Evolutionary conservation across 2,329 filamentous ascomycete species (phyloP).

Genomic region (Stagonosporopsis rhizophila): DNA sequence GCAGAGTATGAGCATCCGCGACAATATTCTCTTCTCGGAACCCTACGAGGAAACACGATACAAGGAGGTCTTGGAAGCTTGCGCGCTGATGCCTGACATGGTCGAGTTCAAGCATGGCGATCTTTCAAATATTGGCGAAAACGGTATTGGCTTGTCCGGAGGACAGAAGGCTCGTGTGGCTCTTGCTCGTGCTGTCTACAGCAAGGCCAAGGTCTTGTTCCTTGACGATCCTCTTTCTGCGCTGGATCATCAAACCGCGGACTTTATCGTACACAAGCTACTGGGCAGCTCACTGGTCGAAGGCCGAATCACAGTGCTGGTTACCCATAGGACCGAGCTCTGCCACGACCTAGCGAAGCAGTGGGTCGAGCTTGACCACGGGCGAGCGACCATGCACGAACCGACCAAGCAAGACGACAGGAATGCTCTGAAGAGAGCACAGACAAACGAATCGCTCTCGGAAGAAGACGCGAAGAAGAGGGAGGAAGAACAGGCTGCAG

Average conservation of each 20-base stretch:
- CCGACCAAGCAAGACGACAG: conserved; percentile 54
- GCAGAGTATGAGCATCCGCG: conserved; percentile 72
- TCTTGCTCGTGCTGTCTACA: conserved; percentile 67
- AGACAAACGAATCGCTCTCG: conserved; percentile 47
- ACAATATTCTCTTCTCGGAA: conserved; percentile 71
- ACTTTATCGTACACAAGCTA: conserved; percentile 65
- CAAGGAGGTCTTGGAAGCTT: conserved; percentile 71
- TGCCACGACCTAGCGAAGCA: conserved; percentile 76
- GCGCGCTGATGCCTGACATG: conserved; percentile 67
- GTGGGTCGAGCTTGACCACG: conserved; percentile 72
- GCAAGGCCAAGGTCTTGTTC: conserved; percentile 60
- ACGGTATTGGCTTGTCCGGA: conserved; percentile 67
- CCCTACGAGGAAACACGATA: conserved; percentile 73
- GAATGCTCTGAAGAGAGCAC: conserved; percentile 51
- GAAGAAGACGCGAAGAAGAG: conserved; percentile 47
- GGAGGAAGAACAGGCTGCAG: conserved; percentile 54
- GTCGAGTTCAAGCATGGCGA: conserved; percentile 69
- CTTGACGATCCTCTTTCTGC: conserved; percentile 68
- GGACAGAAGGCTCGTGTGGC: conserved; percentile 68
- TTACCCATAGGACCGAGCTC: conserved; percentile 73
- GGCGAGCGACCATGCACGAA: conserved; percentile 57
- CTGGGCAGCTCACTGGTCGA: conserved; percentile 63
- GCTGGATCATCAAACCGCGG: conserved; percentile 69
- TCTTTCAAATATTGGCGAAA: conserved; percentile 66
- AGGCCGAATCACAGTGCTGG: conserved; percentile 63